Conservation (phyloP, 2,329 filamentous ascomycete genomes). For the Verticillium tricorpus region DNA sequence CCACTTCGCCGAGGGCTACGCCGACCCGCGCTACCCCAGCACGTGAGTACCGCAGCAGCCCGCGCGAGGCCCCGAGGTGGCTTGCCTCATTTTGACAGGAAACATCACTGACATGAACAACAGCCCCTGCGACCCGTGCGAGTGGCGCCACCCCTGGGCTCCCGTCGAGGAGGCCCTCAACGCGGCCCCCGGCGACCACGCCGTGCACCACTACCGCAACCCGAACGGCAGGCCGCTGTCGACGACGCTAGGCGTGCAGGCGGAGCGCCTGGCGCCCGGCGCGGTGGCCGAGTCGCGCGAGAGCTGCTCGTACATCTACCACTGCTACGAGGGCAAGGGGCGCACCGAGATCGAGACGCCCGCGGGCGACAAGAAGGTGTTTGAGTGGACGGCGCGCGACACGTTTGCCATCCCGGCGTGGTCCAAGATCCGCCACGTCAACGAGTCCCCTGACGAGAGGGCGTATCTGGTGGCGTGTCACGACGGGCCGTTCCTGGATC, state of each 20-base stretch:
- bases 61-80: not conserved
- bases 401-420: conserved; percentile 51
- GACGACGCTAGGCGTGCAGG: conserved; percentile 41
- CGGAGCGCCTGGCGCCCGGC: conserved; percentile 39
- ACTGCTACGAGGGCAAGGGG: conserved; percentile 45
- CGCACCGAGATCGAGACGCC: conserved; percentile 31
- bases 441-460: conserved; percentile 18
- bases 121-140: conserved; percentile 26
- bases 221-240: conserved; percentile 28
- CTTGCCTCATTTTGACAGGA: too few relatives aligned
- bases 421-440: conserved; percentile 42
- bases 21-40: conserved; percentile 42
- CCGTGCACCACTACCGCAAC: conserved; percentile 30
- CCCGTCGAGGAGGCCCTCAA: conserved; percentile 35
- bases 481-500: conserved; percentile 27
- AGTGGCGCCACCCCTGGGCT: conserved; percentile 40
- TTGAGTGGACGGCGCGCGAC: conserved; percentile 42
- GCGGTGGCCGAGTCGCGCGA: conserved; percentile 33
- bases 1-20: conserved; percentile 50
- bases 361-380: conserved; percentile 22
- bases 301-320: conserved; percentile 46
- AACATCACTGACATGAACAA: not conserved
- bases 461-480: conserved; percentile 29
- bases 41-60: conserved; percentile 18
- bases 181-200: conserved; percentile 18